Base-by-base conservation (phyloP, 208 protist genomes). In the Ichthyophonus hoferi region DNA sequence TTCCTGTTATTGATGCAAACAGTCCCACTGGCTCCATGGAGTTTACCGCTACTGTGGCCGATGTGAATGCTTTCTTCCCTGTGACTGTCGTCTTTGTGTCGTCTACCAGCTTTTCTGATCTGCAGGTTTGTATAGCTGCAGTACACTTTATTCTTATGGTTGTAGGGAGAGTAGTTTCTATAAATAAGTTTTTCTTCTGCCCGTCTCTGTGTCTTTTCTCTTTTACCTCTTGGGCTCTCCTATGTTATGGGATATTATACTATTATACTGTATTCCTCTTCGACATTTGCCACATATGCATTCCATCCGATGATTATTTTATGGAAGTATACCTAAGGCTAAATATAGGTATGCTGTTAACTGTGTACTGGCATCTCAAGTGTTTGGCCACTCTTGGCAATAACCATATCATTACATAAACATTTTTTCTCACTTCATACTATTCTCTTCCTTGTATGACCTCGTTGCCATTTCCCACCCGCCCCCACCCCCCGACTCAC, bases 41-140 rank as follows among this genome's bases (percentile, higher is more conserved):
- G 83, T 88, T 90, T 35, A 43, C 24, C 17, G 83, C 89, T 76
- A 1, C 41, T 1, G 84, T 50, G n/a, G 2, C 2, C 3, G 79
- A 88, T 87, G 37, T 78, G 1, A 83, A 91, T 33, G 76, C 38
- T 24, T 91, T 91, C 42, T 91, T 91, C 86, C 89, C 89, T 40
- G 84, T 91, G 1, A 14, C 1, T 7, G 82, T 87, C 7, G 41
- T 79, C 79, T 91, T 87, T 87, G 1, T 87, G 2, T 87, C 83
- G 12, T 1, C 40, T 34, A 79, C 40, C 14, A 78, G 34, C 14
- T 87, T 58, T 42, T 78, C 31, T 35, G 83, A 42, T 35, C 38
- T 85, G 0, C 35, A 37, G 35, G 38, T 85, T 7, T n/a, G 50
- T 67, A 24, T 67, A 24, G 14, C 14, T 67, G 50, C 24, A n/a